Conservation (phyloP, 2,329 filamentous ascomycete species). For the Beauveria caledonica region DNA sequence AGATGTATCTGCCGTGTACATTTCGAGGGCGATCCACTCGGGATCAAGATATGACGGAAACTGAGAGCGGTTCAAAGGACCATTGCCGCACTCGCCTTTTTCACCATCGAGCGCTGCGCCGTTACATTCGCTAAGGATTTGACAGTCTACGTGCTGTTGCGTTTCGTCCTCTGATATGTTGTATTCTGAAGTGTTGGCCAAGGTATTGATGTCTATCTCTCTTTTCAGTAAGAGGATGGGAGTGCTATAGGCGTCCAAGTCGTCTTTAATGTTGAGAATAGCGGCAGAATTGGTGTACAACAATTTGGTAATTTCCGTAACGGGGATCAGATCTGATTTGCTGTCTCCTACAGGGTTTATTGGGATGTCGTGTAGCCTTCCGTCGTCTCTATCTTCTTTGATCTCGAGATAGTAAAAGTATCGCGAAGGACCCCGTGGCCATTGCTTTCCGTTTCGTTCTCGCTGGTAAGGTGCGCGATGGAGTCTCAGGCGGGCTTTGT, state of each 20-base stretch:
- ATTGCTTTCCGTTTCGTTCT: neutral
- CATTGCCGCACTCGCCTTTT: too few species aligned
- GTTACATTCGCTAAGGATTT: neutral
- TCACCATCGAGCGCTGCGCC: too few species aligned
- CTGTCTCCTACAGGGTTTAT: slow-evolving; percentile 29
- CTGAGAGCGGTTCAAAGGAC: slow-evolving; percentile 21
- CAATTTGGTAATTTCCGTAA: slow-evolving; percentile 67
- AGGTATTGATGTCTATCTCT: slow-evolving; percentile 55
- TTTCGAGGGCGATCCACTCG: slow-evolving; percentile 87
- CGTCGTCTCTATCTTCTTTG: slow-evolving; percentile 67
- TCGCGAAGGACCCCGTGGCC: slow-evolving; percentile 14
- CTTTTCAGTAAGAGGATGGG: slow-evolving; percentile 66
- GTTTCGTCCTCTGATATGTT: neutral
- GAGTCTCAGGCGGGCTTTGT: slow-evolving; percentile 81
- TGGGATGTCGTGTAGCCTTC: slow-evolving; percentile 40
- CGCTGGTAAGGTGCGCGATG: slow-evolving; percentile 51
- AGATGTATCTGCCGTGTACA: slow-evolving; percentile 39
- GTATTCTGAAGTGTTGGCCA: neutral
- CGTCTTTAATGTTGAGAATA: slow-evolving; percentile 66
- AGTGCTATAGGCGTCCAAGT: slow-evolving; percentile 34
- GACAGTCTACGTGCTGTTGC: neutral
- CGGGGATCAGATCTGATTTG: slow-evolving; percentile 45
- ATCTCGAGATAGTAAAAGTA: slow-evolving; percentile 77
- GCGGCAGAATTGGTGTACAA: slow-evolving; percentile 90
- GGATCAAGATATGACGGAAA: slow-evolving; percentile 50